phyloP scores from a whole-genome alignment of 192 early-diverging fungal genomes.

The Glomus cerebriforme region DNA sequence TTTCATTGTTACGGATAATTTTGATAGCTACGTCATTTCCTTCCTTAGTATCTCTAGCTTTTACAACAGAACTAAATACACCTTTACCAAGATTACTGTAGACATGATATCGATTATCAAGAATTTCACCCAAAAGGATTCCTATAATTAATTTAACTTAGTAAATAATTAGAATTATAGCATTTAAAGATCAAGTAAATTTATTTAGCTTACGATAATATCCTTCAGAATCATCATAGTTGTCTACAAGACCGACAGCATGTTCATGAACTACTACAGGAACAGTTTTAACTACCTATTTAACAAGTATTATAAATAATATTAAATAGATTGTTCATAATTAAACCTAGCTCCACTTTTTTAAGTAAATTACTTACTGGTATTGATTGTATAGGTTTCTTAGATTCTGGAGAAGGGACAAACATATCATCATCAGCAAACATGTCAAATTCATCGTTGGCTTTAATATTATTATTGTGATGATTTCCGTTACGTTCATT shows the following conservation, averaged over 20 bases:
- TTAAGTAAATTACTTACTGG: slow-evolving; percentile 2
- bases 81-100: slow-evolving; percentile 87
- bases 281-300: slow-evolving; percentile 32
- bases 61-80: slow-evolving; percentile 94
- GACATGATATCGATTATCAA: slow-evolving; percentile 87
- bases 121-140: slow-evolving; percentile 79
- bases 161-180: neutral
- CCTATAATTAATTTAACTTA: slow-evolving; percentile 39
- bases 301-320: slow-evolving; percentile 16
- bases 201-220: slow-evolving; percentile 85
- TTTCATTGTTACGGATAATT: slow-evolving; percentile 93
- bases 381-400: slow-evolving; percentile 13
- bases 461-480: slow-evolving; percentile 28
- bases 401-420: slow-evolving; percentile 42
- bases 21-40: slow-evolving; percentile 89
- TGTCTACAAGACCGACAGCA: slow-evolving; percentile 71
- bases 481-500: slow-evolving; percentile 33
- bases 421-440: slow-evolving; percentile 84
- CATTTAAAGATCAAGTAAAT: neutral
- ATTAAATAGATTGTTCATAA: slow-evolving; percentile 33
- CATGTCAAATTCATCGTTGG: slow-evolving; percentile 60
- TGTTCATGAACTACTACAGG: slow-evolving; percentile 38
- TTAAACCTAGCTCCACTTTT: slow-evolving; percentile 4
- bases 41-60: slow-evolving; percentile 76
- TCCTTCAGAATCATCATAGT: slow-evolving; percentile 96